These are phyloP conservation scores for Pecoramyces ruminantium DNA, from an alignment of 192 early-diverging fungal species.

Conservation along the genomic window DNA sequence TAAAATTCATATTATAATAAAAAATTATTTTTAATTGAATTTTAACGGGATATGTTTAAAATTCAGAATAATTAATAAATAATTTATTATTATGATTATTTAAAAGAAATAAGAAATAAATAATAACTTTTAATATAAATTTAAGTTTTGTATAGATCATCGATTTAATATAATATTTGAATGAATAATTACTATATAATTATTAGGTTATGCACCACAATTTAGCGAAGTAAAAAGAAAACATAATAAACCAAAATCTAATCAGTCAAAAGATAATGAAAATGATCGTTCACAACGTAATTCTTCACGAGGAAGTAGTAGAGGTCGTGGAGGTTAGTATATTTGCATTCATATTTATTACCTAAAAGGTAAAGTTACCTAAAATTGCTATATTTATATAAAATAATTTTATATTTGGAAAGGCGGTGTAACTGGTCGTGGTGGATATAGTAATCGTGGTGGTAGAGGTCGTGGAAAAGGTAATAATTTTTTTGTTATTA, in stretches of 20 bases:
- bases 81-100: too few species aligned
- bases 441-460: slow-evolving; percentile 31
- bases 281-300: slow-evolving; percentile 34
- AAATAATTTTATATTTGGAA: background rate
- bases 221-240: slow-evolving; percentile 78
- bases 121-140: too few species aligned
- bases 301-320: slow-evolving; percentile 27
- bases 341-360: background rate
- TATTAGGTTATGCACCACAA: slow-evolving; percentile 53
- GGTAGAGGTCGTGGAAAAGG: slow-evolving; percentile 28
- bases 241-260: slow-evolving; percentile 37
- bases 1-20: slow-evolving; percentile 1
- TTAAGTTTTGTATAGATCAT: too few species aligned
- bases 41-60: too few species aligned
- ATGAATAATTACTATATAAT: background rate
- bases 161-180: too few species aligned
- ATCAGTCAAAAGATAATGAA: slow-evolving; percentile 29
- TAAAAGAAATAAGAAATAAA: too few species aligned
- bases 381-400: too few species aligned
- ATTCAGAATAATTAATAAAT: too few species aligned
- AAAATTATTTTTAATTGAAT: slow-evolving; percentile 2
- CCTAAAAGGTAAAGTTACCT: too few species aligned
- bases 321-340: slow-evolving; percentile 43
- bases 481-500: background rate
- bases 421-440: slow-evolving; percentile 11